phyloP scores from a whole-genome alignment of 2,329 filamentous ascomycete species.

The Scedosporium dehoogii region DNA sequence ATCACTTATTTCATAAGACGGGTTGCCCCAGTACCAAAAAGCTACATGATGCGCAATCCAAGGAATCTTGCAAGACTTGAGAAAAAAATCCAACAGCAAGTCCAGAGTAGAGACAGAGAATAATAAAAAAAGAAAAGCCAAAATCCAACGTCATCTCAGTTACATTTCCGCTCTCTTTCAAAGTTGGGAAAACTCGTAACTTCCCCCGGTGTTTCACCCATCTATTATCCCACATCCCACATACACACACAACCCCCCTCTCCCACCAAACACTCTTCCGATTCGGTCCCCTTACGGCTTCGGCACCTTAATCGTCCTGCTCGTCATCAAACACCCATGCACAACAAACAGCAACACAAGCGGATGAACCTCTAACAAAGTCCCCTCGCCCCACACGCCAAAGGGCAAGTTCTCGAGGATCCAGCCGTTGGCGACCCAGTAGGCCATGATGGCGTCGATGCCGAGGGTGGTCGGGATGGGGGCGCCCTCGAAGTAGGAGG shows the following conservation, averaged over 20 bases:
- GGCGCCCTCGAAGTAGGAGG: constrained; percentile 91
- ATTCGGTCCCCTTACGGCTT: constrained; percentile 50
- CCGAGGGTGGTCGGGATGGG: constrained; percentile 86
- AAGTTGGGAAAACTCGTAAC: too few relatives aligned
- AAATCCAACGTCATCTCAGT: not conserved
- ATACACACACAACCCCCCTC: not conserved
- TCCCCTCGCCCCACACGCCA: constrained; percentile 58
- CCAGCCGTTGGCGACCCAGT: constrained; percentile 77
- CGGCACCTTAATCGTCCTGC: constrained; percentile 87
- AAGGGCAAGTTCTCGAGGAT: constrained; percentile 68
- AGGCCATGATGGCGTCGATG: constrained; percentile 77
- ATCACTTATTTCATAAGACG: not conserved
- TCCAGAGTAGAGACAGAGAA: constrained; percentile 5
- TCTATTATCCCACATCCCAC: not conserved
- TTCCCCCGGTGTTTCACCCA: too few relatives aligned
- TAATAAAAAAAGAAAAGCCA: constrained; percentile 1
- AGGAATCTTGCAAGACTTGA: constrained; percentile 9
- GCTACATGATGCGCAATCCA: not conserved
- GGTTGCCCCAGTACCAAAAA: not conserved
- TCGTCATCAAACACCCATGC: constrained; percentile 93
- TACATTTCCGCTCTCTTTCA: not conserved
- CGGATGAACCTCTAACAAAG: constrained; percentile 73
- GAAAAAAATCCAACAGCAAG: constrained; percentile 13
- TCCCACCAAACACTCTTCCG: not conserved
- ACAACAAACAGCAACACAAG: constrained; percentile 68